Conservation (phyloP, 805 yeast genomes). For the Wickerhamiella bombiphila region DNA sequence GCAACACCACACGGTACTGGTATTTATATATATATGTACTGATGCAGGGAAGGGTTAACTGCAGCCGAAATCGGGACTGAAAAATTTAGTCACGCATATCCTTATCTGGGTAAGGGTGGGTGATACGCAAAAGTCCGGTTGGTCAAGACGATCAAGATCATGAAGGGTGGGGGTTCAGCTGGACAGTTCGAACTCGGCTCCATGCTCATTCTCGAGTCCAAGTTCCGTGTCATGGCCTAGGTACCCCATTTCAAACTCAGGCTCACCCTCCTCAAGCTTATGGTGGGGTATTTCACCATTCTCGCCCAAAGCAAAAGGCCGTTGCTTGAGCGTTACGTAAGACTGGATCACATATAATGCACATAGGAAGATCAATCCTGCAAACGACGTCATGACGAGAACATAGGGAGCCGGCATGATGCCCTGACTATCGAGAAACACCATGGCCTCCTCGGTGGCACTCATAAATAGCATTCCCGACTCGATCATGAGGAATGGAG, state of each 20-base stretch:
- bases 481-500: conserved; percentile 65
- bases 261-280: conserved; percentile 13
- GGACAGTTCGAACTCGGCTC: not conserved
- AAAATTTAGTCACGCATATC: not conserved
- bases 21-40: no score
- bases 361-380: conserved; percentile 58
- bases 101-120: not conserved
- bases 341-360: conserved; percentile 42
- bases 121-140: no score
- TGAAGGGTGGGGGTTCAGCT: not conserved
- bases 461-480: conserved; percentile 80
- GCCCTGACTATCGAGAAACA: conserved; percentile 52
- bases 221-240: not conserved
- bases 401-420: conserved; percentile 80
- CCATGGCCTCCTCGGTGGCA: conserved; percentile 81
- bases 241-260: conserved; percentile 4
- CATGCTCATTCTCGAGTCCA: not conserved
- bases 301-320: not conserved
- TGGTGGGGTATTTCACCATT: conserved; percentile 7
- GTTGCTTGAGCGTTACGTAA: conserved; percentile 31
- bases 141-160: no score
- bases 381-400: conserved; percentile 54
- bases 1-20: not conserved
- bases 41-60: no score
- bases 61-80: not conserved